Percentiles rank a stretch among this genome's conserved stretches.
phyloP scores from a whole-genome alignment of 2,329 filamentous ascomycete genomes.

The Purpureocillium takamizusanense region DNA sequence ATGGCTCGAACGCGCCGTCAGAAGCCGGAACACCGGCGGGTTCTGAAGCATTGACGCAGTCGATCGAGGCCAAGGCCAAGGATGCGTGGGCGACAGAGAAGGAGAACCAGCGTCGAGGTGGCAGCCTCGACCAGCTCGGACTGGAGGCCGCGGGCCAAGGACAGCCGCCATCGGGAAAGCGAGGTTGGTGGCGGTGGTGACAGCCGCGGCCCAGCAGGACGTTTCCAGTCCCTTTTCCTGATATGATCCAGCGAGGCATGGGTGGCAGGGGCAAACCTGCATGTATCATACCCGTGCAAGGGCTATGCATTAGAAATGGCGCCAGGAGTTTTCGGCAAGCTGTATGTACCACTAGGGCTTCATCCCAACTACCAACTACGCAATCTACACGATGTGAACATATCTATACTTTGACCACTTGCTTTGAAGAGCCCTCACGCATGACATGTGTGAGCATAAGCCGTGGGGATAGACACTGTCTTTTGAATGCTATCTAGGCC shows the following conservation, averaged over 20 bases:
- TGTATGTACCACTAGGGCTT: constrained; percentile 21
- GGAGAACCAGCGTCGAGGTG: constrained; percentile 40
- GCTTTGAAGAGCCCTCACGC: too few species aligned
- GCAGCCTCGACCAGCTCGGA: constrained; percentile 41
- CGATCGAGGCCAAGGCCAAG: constrained; percentile 28
- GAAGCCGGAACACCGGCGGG: constrained; percentile 7
- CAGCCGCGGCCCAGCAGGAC: constrained; percentile 5
- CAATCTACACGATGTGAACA: too few species aligned
- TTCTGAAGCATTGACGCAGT: constrained; percentile 6
- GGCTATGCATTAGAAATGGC: constrained; percentile 36
- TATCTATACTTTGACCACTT: too few species aligned
- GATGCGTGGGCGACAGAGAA: constrained; percentile 39
- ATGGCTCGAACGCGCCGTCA: constrained; percentile 8
- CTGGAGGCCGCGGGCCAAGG: constrained; percentile 19
- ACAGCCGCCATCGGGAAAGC: constrained; percentile 26
- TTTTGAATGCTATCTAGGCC: neutral
- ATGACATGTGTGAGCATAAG: too few species aligned
- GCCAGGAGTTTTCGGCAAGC: constrained; percentile 21
- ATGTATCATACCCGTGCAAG: constrained; percentile 34
- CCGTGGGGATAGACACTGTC: too few species aligned
- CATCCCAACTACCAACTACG: constrained; percentile 6
- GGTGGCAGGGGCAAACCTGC: constrained; percentile 8
- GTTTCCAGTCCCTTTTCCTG: neutral
- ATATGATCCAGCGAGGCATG: constrained; percentile 6
- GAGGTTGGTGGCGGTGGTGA: constrained; percentile 38